These are phyloP conservation scores for Boletus rubropictus DNA, from an alignment of 768 basidiomycete genomes.

Conservation along the genomic window DNA sequence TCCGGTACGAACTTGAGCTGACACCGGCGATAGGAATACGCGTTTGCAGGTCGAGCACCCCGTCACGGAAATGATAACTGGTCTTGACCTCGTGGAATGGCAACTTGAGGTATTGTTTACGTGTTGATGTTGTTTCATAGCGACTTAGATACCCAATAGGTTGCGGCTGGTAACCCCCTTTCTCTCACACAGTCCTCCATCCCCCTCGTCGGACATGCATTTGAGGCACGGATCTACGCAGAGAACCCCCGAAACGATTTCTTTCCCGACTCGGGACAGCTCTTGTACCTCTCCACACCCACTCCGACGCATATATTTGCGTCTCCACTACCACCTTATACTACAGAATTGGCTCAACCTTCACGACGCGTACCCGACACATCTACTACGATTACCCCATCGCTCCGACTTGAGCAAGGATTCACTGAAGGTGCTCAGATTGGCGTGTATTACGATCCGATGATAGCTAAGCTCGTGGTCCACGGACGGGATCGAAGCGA, in stretches of 20 bases:
- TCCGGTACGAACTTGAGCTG: not conserved
- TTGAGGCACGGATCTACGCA: constrained; percentile 93
- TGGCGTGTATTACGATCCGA: constrained; percentile 85
- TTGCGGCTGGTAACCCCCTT: constrained; percentile 83
- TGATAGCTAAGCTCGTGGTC: constrained; percentile 90
- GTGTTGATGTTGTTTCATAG: not conserved
- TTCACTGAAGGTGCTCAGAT: constrained; percentile 76
- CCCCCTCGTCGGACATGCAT: constrained; percentile 86
- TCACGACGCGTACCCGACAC: constrained; percentile 20
- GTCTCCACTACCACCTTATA: constrained; percentile 34
- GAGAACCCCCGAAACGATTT: constrained; percentile 93
- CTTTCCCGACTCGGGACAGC: constrained; percentile 81
- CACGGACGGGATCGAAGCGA: constrained; percentile 81
- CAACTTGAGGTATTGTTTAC: constrained; percentile 62
- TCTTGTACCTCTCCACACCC: constrained; percentile 80
- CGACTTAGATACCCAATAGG: constrained; percentile 34
- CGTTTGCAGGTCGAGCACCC: constrained; percentile 87
- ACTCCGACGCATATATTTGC: constrained; percentile 66
- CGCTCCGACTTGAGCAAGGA: constrained; percentile 86
- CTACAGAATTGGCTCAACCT: constrained; percentile 19
- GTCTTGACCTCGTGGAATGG: constrained; percentile 92
- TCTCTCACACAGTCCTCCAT: constrained; percentile 73
- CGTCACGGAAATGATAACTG: constrained; percentile 93
- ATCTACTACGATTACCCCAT: constrained; percentile 38
- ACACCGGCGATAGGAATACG: constrained; percentile 56